These are phyloP conservation scores for Trypanosoma melophagium DNA, from an alignment of 208 protist genomes.

Conservation along the genomic window DNA sequence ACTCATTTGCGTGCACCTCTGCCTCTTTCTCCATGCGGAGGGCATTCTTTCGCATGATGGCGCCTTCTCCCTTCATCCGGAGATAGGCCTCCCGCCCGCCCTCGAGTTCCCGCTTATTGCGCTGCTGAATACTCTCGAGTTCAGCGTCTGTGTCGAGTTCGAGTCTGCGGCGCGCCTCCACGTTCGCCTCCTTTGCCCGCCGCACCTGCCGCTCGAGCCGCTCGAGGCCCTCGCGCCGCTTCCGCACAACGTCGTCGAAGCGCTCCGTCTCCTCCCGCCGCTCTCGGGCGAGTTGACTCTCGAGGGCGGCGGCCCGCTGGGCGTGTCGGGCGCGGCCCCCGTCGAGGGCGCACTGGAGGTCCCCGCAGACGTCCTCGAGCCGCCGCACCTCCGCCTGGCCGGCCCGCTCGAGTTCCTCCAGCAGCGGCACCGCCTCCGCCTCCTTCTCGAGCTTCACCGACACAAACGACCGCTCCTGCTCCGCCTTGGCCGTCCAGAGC, in stretches of 20 bases:
- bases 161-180: slow-evolving; percentile 86
- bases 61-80: slow-evolving; percentile 94
- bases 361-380: slow-evolving; percentile 72
- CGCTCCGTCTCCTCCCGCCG: slow-evolving; percentile 64
- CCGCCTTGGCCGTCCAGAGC: slow-evolving; percentile 81
- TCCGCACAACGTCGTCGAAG: slow-evolving; percentile 77
- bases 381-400: slow-evolving; percentile 89
- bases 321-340: slow-evolving; percentile 42
- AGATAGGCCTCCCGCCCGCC: slow-evolving; percentile 83
- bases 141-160: slow-evolving; percentile 95
- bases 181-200: slow-evolving; percentile 73
- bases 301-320: slow-evolving; percentile 37
- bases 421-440: slow-evolving; percentile 53
- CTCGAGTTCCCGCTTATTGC: slow-evolving; percentile 73
- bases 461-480: slow-evolving; percentile 91
- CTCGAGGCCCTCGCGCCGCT: slow-evolving; percentile 56
- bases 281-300: slow-evolving; percentile 36
- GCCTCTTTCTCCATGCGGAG: slow-evolving; percentile 90
- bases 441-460: slow-evolving; percentile 83
- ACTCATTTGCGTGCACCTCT: slow-evolving; percentile 73
- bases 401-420: slow-evolving; percentile 79
- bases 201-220: slow-evolving; percentile 68
- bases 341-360: slow-evolving; percentile 72
- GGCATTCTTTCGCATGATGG: slow-evolving; percentile 94
- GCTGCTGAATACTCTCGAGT: slow-evolving; percentile 80